Base-by-base conservation (phyloP, 1,284 basidiomycete genomes). In the Rhodofomes roseus region DNA sequence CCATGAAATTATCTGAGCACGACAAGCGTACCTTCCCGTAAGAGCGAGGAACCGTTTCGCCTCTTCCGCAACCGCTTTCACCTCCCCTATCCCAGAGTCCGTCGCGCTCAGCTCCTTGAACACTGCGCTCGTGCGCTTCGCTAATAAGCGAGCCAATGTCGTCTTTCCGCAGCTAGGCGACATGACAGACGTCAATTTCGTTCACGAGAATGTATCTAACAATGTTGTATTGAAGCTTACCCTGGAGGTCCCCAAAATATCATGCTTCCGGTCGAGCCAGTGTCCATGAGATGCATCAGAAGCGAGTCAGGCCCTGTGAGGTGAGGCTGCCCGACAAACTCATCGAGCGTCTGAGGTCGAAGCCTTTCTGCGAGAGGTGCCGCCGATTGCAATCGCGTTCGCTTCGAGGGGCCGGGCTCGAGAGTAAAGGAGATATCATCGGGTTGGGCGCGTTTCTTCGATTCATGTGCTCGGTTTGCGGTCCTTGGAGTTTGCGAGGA, bases 21-120 rank as follows among this genome's bases (percentile, higher is more conserved):
- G 16, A 48, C 29, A 14, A 20, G 37, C 70, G 25, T 54, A 84
- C 89, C 86, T 81, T 55, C 90, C 90, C 0, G 86, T 87, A 48
- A 95, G 72, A 52, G 81, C 78, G 54, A 95, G 80, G 1, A 81
- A 76, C 54, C 83, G 83, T 68, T 87, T 88, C 0, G 94, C 92
- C 68, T 94, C 90, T 62, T 95, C 92, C 61, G 94, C 89, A 5
- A 92, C 79, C 41, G 81, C 81, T 41, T 91, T 83, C n/a, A 95
- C 85, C 53, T 96, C 93, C 37, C 84, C 84, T 0, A 92, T 85
- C 0, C 90, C 89, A 0, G 89, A 85, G 36, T 81, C 83, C 0
- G 90, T 92, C 1, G 90, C 89, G 60, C 86, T 87, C n/a, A 92
- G 74, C 66, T 93, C 90, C 64, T 84, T 89, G 69, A 92, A 91